Evolutionary conservation across 805 yeast genomes (phyloP), one percentile per base, ranked within the genome.

Genomic region (Debaryomyces castellii): DNA sequence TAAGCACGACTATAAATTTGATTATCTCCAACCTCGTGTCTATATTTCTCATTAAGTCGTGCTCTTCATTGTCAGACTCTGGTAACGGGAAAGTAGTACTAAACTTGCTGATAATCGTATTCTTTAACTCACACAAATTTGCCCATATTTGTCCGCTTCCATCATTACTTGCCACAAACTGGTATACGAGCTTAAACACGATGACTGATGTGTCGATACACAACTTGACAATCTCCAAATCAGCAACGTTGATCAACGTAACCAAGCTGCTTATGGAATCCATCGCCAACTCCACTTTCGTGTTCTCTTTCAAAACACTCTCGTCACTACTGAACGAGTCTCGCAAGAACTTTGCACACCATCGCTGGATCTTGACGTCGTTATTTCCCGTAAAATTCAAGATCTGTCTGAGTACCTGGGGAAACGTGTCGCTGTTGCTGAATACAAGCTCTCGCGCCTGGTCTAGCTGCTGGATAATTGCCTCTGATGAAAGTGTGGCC

Each of bases 1-100:
- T 67, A 6, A 72, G 71, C 5, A 66, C 53, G 46, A 64, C 81
- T 9, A 89, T 78, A 48, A 91, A 82, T 63, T 86, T 88, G 43
- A 85, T 69, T n/a, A 85, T 71, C 23, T 91, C 83, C n/a, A 87
- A 66, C 61, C 79, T 82, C 39, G 82, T 69, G 11, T 85, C 81
- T 32, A 82, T 63, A 39, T 81, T 76, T 60, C 83, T 75, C 28
- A 69, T 57, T 24, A 64, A 54, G 52, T 80, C 83, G 30, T 73
- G 70, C 49, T 79, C 87, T 18, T 65, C 67, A 45, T 72, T 69
- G 44, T 73, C 80, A 16, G 73, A 64, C 12, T 74, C 64, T 17
- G 67, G 62, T 45, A 81, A 70, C 3, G 89, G 89, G 53, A 73
- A 82, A 7, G 77, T 52, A 3, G 80, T 61, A 18, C 74, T 78